Percentiles rank a stretch among this genome's conserved stretches.
phyloP scores from a whole-genome alignment of 768 basidiomycete species.

The Dioszegia hungarica region DNA sequence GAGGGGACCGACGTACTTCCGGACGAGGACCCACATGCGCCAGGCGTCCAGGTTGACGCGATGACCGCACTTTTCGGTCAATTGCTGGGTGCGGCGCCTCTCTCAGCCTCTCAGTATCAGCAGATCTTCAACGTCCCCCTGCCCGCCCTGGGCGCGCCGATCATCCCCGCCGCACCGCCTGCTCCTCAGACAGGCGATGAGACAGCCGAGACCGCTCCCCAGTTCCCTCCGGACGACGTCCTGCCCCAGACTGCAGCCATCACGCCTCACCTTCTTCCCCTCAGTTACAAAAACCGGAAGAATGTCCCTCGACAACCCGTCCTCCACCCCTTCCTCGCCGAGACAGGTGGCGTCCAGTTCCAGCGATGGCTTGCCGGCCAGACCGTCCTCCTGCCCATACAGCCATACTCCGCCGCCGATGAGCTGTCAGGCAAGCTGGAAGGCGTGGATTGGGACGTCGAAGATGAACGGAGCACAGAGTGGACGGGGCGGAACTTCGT shows the following conservation, averaged over 20 bases:
- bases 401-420: background rate
- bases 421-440: too few relatives aligned
- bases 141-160: background rate
- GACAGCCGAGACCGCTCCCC: background rate
- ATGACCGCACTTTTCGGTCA: too few relatives aligned
- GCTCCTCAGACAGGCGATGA: background rate
- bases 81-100: background rate
- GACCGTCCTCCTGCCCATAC: background rate
- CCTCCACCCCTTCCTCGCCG: slow-evolving; percentile 2
- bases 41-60: background rate
- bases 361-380: background rate
- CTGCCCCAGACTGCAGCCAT: background rate
- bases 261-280: background rate
- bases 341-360: background rate
- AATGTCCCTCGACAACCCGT: background rate
- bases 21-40: background rate
- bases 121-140: too few relatives aligned
- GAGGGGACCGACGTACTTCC: background rate
- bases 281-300: background rate
- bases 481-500: background rate
- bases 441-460: background rate
- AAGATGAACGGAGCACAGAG: background rate
- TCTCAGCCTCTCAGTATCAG: too few relatives aligned
- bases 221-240: background rate
- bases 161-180: too few relatives aligned